Evolutionary conservation across 2,329 filamentous ascomycete species (phyloP), one percentile per base, ranked within the genome.

Genomic region (Aspergillus fischeri): DNA sequence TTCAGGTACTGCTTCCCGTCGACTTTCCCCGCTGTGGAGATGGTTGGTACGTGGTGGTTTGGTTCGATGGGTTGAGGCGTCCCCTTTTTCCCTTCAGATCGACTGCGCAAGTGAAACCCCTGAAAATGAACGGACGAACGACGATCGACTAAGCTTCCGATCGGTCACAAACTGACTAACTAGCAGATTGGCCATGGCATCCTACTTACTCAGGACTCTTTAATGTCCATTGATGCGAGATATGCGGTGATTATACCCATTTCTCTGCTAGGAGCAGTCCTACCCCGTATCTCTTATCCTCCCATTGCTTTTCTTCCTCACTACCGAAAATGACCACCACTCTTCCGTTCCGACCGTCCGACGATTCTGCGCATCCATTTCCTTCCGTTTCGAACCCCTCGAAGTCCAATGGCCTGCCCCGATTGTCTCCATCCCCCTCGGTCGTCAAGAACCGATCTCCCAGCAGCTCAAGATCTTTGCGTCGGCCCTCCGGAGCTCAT

Each of bases 351-450:
- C 73, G 73, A 58, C 72, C 75, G 29, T 72, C 75, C 17, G 75
- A 74, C 54, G 72, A 73, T 57, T 72, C 71, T 25, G 67, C 67
- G 47, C 70, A 69, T 85, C 87, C 67, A 75, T 78, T 20, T 81
- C 85, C 32, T 78, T 82, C 10, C 58, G 63, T 52, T 60, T 67
- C 45, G 66, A 74, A 28, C 68, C 69, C 35, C 48, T 67, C 73
- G 11, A 71, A 81, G 52, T 74, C 73, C 42, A 84, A 81, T 62
- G 82, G 79, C 32, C 74, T 79, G 25, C 83, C 83, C 32, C 78
- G 75, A 60, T 83, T 59, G 79, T 88, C 68, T 78, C 89, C 75
- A 81, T 87, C 65, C 82, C 84, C 44, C 70, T 89, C 59, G 81
- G 83, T 60, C 76, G 74, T 60, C 73, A 81, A 57, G 75, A 81